Evolutionary conservation across 1,284 basidiomycete species (phyloP), one percentile per base, ranked within the genome.

Genomic region (Meripilus lineatus): DNA sequence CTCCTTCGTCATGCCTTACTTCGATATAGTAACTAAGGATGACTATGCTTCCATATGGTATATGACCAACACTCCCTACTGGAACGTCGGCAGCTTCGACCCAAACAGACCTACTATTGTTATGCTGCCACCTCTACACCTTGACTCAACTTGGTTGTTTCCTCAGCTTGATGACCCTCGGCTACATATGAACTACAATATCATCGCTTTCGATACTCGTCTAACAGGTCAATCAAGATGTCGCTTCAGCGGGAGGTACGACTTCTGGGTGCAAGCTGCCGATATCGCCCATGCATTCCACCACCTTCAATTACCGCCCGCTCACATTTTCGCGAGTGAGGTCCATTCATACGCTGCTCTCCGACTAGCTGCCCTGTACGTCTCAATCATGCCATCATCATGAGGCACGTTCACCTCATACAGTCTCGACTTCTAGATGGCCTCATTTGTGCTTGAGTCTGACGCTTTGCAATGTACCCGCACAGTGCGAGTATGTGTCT

Each of bases 1-100:
- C 24, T 25, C 14, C 38, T 28, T 8, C 18, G 33, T 50, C 20
- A 88, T 88, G 84, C 85, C 85, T 42, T 82, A 69, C 67, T 71
- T 88, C 57, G 81, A 88, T 58, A 58, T 88, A 48, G 67, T 76
- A 46, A 75, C 75, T 48, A 58, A 61, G 32, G 74, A 77, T 50
- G 84, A 88, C 68, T 81, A 78, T 59, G 77, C 76, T 38, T 79
- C 81, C 13, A 73, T 89, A 47, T 82, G 72, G 71, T 89, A 89
- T 63, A 72, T 56, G 45, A 84, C 85, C 4, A 87, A 84, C 60
- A 62, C 74, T 38, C 66, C 72, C 3, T 57, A 62, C 8, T 66
- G 68, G 49, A 80, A 77, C 53, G 81, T 84, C 46, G 71, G 79
- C 51, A 75, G 74, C 44, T 85, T 89, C 62, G 70, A 81, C 57